phyloP scores from a whole-genome alignment of 371 early-diverging fungal species.

The Apophysomyces variabilis region DNA sequence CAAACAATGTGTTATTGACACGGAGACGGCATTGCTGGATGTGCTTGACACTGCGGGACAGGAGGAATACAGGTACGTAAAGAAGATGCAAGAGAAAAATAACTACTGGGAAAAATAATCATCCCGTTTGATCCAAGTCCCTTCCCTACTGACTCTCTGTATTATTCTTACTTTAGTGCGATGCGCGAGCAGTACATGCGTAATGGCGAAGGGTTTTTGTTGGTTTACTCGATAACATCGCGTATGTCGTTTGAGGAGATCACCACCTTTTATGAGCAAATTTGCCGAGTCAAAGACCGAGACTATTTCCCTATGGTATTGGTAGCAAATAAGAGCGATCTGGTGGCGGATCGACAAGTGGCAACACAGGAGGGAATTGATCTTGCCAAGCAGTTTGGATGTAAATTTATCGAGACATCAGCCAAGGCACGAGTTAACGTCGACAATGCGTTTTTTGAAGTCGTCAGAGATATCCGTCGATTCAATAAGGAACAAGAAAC shows the following conservation, averaged over 20 bases:
- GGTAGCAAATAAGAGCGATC: conserved; percentile 95
- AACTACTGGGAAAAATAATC: neutral
- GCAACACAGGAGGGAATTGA: conserved; percentile 83
- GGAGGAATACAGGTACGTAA: conserved; percentile 80
- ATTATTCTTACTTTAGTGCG: conserved; percentile 41
- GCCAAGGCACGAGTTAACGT: conserved; percentile 91
- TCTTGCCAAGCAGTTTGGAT: conserved; percentile 75
- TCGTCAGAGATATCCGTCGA: conserved; percentile 86
- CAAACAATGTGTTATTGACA: conserved; percentile 86
- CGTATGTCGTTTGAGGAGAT: conserved; percentile 84
- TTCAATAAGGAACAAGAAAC: conserved; percentile 64
- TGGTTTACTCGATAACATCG: conserved; percentile 74
- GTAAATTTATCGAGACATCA: conserved; percentile 88
- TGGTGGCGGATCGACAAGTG: conserved; percentile 81
- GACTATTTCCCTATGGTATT: conserved; percentile 87
- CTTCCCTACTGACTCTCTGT: conserved; percentile 21
- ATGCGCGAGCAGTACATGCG: conserved; percentile 85
- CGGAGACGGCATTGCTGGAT: conserved; percentile 83
- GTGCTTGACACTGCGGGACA: conserved; percentile 95
- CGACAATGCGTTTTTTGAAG: conserved; percentile 86
- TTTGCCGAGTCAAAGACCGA: conserved; percentile 81
- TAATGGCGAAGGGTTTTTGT: conserved; percentile 56
- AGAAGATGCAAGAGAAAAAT: too few relatives aligned
- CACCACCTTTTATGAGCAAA: conserved; percentile 74
- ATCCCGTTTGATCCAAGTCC: neutral